Conservation (phyloP, 2,329 filamentous ascomycete species). For the Cercospora sesami region DNA sequence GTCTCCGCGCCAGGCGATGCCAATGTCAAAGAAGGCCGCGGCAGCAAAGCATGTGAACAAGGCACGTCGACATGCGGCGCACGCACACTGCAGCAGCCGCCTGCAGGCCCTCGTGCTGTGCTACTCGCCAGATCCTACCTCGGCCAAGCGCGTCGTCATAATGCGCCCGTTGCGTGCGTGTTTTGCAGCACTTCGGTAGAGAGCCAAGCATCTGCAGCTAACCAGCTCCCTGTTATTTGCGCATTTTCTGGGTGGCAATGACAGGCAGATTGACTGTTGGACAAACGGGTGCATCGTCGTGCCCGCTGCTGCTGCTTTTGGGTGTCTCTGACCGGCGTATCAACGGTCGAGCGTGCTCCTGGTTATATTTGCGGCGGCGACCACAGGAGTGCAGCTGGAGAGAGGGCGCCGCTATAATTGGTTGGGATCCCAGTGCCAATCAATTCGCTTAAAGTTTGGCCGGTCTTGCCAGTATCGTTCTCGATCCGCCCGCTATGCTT, state of each 20-base stretch:
- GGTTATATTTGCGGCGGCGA: constrained; percentile 7
- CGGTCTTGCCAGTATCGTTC: constrained; percentile 8
- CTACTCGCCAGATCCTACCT: neutral
- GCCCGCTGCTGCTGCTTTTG: neutral
- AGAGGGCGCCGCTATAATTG: constrained; percentile 14
- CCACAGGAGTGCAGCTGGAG: neutral
- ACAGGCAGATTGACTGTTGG: neutral
- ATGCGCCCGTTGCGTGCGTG: constrained; percentile 3
- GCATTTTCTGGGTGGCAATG: neutral
- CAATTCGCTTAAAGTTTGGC: constrained; percentile 12
- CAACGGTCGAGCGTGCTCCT: neutral
- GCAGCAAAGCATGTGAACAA: neutral
- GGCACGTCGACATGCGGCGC: neutral
- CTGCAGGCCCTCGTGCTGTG: neutral
- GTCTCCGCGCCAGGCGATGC: neutral
- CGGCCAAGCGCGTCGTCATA: constrained; percentile 8
- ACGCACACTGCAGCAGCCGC: neutral
- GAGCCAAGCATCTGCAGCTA: constrained; percentile 6
- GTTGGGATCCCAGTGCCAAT: constrained; percentile 15
- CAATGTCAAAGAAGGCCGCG: constrained; percentile 1
- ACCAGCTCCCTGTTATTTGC: constrained; percentile 3
- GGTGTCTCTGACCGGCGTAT: neutral
- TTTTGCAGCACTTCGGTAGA: neutral
- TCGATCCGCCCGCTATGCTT: constrained; percentile 9
- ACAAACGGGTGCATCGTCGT: neutral